Conservation (phyloP, 1,284 basidiomycete genomes). For the Ustilago shanxiensis region DNA sequence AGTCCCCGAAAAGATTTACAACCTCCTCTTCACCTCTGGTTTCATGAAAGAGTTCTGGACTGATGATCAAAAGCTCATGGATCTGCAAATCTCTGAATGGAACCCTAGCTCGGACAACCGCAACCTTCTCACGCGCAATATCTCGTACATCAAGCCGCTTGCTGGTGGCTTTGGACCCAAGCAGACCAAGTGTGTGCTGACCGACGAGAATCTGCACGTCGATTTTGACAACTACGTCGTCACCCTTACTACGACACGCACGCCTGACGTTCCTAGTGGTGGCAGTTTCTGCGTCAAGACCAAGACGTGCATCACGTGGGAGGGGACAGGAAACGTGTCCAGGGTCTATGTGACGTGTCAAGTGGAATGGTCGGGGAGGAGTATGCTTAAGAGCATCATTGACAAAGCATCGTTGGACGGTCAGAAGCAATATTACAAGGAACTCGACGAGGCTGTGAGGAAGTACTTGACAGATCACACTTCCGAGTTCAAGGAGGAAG, state of each 20-base stretch:
- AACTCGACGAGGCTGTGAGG: constrained; percentile 82
- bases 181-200: constrained; percentile 92
- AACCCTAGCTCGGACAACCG: constrained; percentile 73
- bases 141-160: constrained; percentile 96
- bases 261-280: constrained; percentile 94
- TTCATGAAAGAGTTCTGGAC: constrained; percentile 95
- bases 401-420: constrained; percentile 93
- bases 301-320: constrained; percentile 94
- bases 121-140: constrained; percentile 82
- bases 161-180: constrained; percentile 89
- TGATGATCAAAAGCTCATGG: constrained; percentile 84
- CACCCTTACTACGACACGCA: constrained; percentile 88
- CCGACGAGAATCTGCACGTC: constrained; percentile 83
- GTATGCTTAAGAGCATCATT: constrained; percentile 96
- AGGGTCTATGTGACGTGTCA: constrained; percentile 87
- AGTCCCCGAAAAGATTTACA: constrained; percentile 93
- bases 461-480: constrained; percentile 87
- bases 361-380: constrained; percentile 95
- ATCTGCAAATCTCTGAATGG: constrained; percentile 66
- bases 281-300: constrained; percentile 93
- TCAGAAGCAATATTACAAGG: constrained; percentile 87
- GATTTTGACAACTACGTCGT: constrained; percentile 87
- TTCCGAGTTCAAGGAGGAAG: constrained; percentile 88
- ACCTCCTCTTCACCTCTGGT: constrained; percentile 93
- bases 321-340: constrained; percentile 78